Conservation (phyloP, 2,329 filamentous ascomycete genomes). For the Alternaria sp. region DNA sequence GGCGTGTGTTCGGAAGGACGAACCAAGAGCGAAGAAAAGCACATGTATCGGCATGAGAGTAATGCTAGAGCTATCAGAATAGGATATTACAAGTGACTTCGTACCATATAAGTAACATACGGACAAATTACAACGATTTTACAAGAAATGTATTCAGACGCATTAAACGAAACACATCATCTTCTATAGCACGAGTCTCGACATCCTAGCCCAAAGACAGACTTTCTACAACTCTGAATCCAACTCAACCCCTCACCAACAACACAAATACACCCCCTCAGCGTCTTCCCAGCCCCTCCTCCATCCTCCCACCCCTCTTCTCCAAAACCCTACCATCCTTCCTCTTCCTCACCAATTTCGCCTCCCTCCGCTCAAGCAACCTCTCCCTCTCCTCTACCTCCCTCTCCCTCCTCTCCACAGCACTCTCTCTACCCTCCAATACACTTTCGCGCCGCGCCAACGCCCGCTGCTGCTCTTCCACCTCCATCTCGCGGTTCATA, state of each 20-base stretch:
- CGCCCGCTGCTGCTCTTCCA: background rate
- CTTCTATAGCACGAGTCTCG: too few relatives aligned
- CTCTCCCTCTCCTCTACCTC: background rate
- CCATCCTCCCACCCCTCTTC: background rate
- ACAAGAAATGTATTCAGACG: background rate
- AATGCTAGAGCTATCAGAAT: accelerated
- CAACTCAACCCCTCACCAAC: background rate
- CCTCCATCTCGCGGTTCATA: background rate
- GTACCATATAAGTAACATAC: background rate
- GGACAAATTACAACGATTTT: background rate
- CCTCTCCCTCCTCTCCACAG: background rate
- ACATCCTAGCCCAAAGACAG: too few relatives aligned
- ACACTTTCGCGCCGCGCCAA: background rate
- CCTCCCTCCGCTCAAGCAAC: background rate
- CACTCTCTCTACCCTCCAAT: background rate
- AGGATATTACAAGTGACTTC: accelerated
- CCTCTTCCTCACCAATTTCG: background rate
- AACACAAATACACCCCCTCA: background rate
- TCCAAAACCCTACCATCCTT: background rate
- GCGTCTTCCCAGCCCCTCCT: background rate
- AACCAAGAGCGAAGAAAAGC: background rate
- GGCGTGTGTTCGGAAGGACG: background rate
- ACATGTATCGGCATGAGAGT: background rate
- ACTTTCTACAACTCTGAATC: background rate
- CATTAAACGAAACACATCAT: background rate